phyloP scores from a whole-genome alignment of 108 stramenopile genomes.

The Parmales sp. region DNA sequence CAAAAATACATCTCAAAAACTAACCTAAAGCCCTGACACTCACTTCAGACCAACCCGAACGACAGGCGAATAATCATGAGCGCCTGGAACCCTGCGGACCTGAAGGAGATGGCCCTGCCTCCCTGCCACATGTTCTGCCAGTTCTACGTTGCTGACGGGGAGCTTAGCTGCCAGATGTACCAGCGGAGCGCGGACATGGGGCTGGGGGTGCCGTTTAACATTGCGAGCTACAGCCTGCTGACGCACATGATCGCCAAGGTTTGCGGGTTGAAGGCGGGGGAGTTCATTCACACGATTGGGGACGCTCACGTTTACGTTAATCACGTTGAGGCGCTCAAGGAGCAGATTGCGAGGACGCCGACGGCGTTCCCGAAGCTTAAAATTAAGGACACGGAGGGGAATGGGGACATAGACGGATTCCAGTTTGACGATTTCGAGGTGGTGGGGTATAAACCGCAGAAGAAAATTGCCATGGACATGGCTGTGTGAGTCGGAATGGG shows the following conservation, averaged over 20 bases:
- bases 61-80: constrained; percentile 89
- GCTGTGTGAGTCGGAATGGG: constrained; percentile 69
- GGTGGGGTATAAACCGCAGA: constrained; percentile 85
- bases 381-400: constrained; percentile 61
- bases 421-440: constrained; percentile 78
- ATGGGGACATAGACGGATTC: constrained; percentile 80
- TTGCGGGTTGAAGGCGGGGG: constrained; percentile 86
- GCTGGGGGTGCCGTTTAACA: constrained; percentile 98
- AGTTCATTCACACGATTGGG: constrained; percentile 95
- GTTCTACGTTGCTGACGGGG: constrained; percentile 91
- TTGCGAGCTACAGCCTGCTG: constrained; percentile 91
- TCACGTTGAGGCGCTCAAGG: constrained; percentile 93
- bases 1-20: too few relatives aligned
- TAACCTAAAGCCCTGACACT: too few relatives aligned
- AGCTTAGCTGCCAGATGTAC: constrained; percentile 98
- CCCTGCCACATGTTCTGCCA: constrained; percentile 99
- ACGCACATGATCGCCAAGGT: constrained; percentile 89
- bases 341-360: constrained; percentile 83
- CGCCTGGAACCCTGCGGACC: constrained; percentile 97
- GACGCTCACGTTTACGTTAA: constrained; percentile 98
- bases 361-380: constrained; percentile 85
- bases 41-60: constrained; percentile 81
- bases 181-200: constrained; percentile 99
- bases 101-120: constrained; percentile 90
- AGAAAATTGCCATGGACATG: constrained; percentile 97